Evolutionary conservation across 129 eudicot species (phyloP).

Genomic region (Helianthus annuus): DNA sequence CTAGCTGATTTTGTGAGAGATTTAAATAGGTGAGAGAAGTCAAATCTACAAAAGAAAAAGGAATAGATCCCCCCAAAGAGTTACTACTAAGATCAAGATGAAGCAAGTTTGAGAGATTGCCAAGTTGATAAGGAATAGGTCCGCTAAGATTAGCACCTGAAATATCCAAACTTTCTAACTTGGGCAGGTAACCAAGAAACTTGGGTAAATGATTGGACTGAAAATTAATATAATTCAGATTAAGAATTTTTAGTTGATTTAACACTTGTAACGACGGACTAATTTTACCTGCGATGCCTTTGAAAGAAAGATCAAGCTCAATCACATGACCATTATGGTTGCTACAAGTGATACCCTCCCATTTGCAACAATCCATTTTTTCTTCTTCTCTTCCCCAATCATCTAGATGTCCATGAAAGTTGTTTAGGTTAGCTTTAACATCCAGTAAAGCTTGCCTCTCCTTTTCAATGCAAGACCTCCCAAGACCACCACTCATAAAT

Average conservation of each 20-base stretch:
- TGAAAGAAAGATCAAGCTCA: slow-evolving; percentile 24
- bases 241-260: slow-evolving; percentile 11
- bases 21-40: slow-evolving; percentile 11
- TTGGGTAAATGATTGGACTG: slow-evolving; percentile 11
- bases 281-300: slow-evolving; percentile 16
- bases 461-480: slow-evolving; percentile 11
- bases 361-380: slow-evolving; percentile 42
- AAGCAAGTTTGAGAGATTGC: slow-evolving; percentile 27
- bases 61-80: slow-evolving; percentile 9
- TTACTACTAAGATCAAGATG: slow-evolving; percentile 24
- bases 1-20: slow-evolving; percentile 5
- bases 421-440: slow-evolving; percentile 14
- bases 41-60: slow-evolving; percentile 16
- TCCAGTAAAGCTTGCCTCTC: slow-evolving; percentile 31
- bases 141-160: slow-evolving; percentile 13
- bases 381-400: slow-evolving; percentile 39
- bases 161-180: slow-evolving; percentile 16
- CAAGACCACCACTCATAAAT: background rate
- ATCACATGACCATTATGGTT: slow-evolving; percentile 34
- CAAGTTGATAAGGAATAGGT: slow-evolving; percentile 29
- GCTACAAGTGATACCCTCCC: slow-evolving; percentile 39
- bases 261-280: slow-evolving; percentile 30
- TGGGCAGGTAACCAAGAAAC: slow-evolving; percentile 27
- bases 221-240: background rate
- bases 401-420: background rate